phyloP scores from a whole-genome alignment of 768 basidiomycete species.

The Boletellus sp. region DNA sequence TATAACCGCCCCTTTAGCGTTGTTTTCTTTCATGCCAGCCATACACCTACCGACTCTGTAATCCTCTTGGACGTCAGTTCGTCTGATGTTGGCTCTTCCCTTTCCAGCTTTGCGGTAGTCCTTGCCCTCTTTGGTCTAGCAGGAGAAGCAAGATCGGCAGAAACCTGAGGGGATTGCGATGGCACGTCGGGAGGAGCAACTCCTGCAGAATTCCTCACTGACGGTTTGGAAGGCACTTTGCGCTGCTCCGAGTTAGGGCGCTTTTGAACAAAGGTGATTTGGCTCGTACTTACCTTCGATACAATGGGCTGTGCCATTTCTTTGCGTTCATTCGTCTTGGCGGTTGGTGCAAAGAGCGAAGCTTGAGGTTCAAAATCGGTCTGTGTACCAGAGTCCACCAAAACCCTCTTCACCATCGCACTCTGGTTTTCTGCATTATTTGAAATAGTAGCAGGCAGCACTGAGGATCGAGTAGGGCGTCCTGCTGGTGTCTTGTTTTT shows the following conservation, averaged over 20 bases:
- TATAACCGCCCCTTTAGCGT: slow-evolving; percentile 5
- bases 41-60: slow-evolving; percentile 18
- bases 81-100: slow-evolving; percentile 14
- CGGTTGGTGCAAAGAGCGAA: slow-evolving; percentile 1
- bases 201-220: slow-evolving; percentile 16
- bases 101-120: slow-evolving; percentile 27
- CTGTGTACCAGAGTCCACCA: slow-evolving; percentile 25
- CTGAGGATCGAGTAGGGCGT: background rate
- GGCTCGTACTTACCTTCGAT: slow-evolving; percentile 16
- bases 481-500: slow-evolving; percentile 7
- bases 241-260: slow-evolving; percentile 23
- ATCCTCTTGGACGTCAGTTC: slow-evolving; percentile 2
- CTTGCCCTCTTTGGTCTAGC: slow-evolving; percentile 31
- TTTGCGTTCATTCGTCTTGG: slow-evolving; percentile 17
- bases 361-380: slow-evolving; percentile 23
- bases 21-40: background rate
- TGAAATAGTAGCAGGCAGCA: background rate
- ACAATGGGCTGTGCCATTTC: slow-evolving; percentile 18
- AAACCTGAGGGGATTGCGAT: slow-evolving; percentile 13
- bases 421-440: background rate
- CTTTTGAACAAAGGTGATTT: background rate
- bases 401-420: slow-evolving; percentile 10
- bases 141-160: slow-evolving; percentile 20
- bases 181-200: slow-evolving; percentile 6
- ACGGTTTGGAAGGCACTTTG: slow-evolving; percentile 25